Percentiles rank a stretch among this genome's conserved stretches.
These are phyloP conservation scores for Didymosphaeria variabile DNA, from an alignment of 2,329 filamentous ascomycete species.

Conservation along the genomic window DNA sequence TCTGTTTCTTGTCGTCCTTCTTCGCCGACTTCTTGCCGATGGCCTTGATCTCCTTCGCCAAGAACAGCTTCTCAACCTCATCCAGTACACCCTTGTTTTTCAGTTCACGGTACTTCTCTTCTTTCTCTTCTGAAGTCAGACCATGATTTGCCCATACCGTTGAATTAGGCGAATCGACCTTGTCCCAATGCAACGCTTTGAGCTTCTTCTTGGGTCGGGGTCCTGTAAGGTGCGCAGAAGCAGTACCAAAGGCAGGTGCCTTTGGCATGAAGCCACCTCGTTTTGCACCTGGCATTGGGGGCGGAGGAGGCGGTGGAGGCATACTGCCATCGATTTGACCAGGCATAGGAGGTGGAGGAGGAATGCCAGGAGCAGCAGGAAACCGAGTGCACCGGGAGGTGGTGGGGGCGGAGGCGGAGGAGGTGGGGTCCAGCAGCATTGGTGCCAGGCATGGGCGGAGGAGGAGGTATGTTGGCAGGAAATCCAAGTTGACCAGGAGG, in stretches of 20 bases:
- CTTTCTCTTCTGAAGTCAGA: conserved; percentile 85
- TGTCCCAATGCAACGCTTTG: conserved; percentile 99
- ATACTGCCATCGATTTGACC: conserved; percentile 51
- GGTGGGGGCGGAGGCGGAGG: conserved; percentile 60
- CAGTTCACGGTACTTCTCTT: conserved; percentile 94
- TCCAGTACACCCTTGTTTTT: conserved; percentile 95
- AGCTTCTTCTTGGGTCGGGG: conserved; percentile 98
- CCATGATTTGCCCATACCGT: conserved; percentile 93
- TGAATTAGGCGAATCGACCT: conserved; percentile 89
- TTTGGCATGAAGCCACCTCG: conserved; percentile 78
- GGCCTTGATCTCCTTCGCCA: conserved; percentile 95
- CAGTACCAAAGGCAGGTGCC: conserved; percentile 62
- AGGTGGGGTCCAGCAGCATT: conserved; percentile 62
- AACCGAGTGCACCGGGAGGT: conserved; percentile 50
- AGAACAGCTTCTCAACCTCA: conserved; percentile 96
- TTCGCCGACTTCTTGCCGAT: conserved; percentile 76
- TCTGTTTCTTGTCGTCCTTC: conserved; percentile 96
- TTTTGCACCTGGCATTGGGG: conserved; percentile 65
- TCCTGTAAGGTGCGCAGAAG: conserved; percentile 76
- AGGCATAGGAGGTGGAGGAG: conserved; percentile 60
- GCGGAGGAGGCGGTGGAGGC: conserved; percentile 64
- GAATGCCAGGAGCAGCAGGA: conserved; percentile 42
- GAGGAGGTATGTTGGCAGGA: conserved; percentile 48
- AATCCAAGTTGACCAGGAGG: conserved; percentile 52
- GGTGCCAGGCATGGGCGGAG: conserved; percentile 50